Conservation (phyloP, 1,284 basidiomycete species). For the Taiwanofungus camphoratus region DNA sequence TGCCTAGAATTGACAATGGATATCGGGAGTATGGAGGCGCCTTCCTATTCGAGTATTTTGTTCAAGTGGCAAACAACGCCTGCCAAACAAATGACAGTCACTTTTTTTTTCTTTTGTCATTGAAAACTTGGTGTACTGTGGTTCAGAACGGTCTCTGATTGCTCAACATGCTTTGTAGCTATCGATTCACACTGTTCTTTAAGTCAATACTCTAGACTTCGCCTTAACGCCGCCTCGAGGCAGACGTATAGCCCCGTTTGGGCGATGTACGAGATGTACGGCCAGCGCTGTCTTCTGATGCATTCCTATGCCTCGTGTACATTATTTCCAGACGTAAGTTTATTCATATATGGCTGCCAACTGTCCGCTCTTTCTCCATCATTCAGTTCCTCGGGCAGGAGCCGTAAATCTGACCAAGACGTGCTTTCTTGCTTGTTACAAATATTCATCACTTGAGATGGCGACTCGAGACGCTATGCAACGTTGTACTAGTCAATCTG, state of each 20-base stretch:
- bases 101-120: no score
- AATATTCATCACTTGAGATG: constrained; percentile 10
- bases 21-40: no score
- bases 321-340: background rate
- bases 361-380: constrained; percentile 5
- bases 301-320: constrained; percentile 10
- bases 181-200: constrained; percentile 7
- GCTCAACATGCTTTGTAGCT: no score
- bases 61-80: no score
- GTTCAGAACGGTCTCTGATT: constrained; percentile 6
- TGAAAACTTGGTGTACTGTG: no score
- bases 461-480: constrained; percentile 10
- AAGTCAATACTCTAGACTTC: constrained; percentile 7
- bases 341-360: constrained; percentile 6
- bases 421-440: constrained; percentile 2
- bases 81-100: no score
- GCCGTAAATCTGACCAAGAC: constrained; percentile 1
- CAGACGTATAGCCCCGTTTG: constrained; percentile 11
- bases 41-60: no score
- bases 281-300: constrained; percentile 7
- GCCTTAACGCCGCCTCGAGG: constrained; percentile 22
- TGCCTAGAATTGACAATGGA: no score
- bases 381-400: constrained; percentile 1
- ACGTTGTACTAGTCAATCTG: constrained; percentile 13
- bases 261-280: constrained; percentile 8